Evolutionary conservation across 2,329 filamentous ascomycete species (phyloP).

Genomic region (Ophiocordyceps sinensis): DNA sequence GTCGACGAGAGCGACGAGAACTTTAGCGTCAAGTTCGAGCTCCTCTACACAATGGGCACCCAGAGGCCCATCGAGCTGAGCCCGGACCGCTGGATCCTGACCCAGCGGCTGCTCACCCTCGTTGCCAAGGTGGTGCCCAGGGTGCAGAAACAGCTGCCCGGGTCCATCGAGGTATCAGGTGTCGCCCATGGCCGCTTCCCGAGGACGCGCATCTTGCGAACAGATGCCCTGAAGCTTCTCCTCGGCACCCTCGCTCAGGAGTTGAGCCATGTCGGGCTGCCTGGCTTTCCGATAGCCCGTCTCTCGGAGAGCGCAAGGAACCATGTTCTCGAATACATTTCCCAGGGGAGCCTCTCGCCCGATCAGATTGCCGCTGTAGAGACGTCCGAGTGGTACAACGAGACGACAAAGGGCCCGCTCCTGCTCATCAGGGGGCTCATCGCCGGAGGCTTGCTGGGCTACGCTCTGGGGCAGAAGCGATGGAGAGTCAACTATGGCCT

Average conservation of each 20-base stretch:
- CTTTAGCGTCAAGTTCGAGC: conserved; percentile 40
- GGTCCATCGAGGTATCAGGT: conserved; percentile 25
- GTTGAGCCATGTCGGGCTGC: background rate
- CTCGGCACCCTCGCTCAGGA: background rate
- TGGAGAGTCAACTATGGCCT: conserved; percentile 50
- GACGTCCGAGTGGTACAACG: conserved; percentile 12
- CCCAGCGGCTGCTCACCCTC: conserved; percentile 35
- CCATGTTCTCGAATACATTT: background rate
- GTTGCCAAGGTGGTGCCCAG: conserved; percentile 16
- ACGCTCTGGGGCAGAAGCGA: conserved; percentile 37
- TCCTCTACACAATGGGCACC: conserved; percentile 45
- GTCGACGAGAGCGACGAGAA: conserved; percentile 51
- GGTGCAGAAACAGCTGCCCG: conserved; percentile 16
- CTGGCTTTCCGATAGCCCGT: background rate
- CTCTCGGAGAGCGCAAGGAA: background rate
- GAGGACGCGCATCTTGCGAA: conserved; percentile 17
- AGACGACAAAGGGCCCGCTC: conserved; percentile 15
- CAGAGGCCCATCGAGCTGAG: conserved; percentile 33
- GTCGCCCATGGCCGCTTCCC: conserved; percentile 24
- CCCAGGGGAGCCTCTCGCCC: background rate
- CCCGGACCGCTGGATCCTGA: conserved; percentile 38
- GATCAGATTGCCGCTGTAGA: background rate
- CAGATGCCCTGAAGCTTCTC: background rate
- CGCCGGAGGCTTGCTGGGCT: conserved; percentile 34
- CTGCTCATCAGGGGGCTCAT: conserved; percentile 38